phyloP scores from a whole-genome alignment of 306 rosid genomes.

The Betula pendula region DNA sequence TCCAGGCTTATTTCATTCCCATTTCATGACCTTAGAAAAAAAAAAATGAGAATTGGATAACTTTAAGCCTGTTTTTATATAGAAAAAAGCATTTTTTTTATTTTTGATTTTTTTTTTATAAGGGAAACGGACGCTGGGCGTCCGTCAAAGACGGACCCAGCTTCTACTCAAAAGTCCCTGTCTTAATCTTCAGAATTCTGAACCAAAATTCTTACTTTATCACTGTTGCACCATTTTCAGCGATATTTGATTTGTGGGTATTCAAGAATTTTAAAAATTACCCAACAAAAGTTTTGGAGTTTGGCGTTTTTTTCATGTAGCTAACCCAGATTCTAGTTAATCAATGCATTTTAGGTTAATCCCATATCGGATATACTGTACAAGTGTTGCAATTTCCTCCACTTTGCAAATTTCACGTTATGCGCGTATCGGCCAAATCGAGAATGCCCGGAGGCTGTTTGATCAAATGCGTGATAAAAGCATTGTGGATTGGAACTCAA shows the following conservation, averaged over 20 bases:
- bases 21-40: no score
- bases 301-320: not conserved
- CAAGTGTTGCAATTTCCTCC: conserved; percentile 10
- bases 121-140: no score
- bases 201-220: not conserved
- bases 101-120: no score
- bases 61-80: no score
- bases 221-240: not conserved
- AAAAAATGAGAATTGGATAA: no score
- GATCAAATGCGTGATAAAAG: conserved; percentile 43
- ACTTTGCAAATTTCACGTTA: conserved; percentile 26
- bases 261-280: not conserved
- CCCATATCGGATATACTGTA: conserved; percentile 25
- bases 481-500: conserved; percentile 50
- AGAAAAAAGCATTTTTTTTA: no score
- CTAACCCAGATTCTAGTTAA: not conserved
- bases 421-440: conserved; percentile 35
- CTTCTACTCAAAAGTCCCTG: not conserved
- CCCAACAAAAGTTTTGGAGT: not conserved
- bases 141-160: no score
- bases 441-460: conserved; percentile 50
- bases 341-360: not conserved
- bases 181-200: not conserved
- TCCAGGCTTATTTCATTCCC: no score
- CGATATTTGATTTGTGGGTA: not conserved